Evolutionary conservation across 805 yeast genomes (phyloP), one percentile per base, ranked within the genome.

Genomic region (Metschnikowia kofuensis): DNA sequence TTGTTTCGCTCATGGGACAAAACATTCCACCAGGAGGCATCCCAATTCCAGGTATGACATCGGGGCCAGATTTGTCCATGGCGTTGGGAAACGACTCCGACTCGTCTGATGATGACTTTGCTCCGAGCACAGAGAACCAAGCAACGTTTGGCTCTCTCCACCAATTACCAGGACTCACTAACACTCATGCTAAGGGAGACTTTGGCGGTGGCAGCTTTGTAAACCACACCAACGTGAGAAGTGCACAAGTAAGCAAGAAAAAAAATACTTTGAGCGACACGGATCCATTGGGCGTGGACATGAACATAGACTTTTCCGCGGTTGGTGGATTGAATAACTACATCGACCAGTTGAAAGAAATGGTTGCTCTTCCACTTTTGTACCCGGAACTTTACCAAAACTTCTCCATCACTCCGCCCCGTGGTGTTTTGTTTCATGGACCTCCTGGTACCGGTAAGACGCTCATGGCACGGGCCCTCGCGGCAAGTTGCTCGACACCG

Each of bases 391-490:
- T 94, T 9, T 94, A 92, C 62, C 87, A 89, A 55, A 83, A 84
- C 63, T 94, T 94, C 61, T 84, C 83, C 49, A 89, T 92, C 34
- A 89, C 97, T 0, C 98, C 99, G 1, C 99, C 99, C 15, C 75
- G 99, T 55, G 99, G 99, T 53, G 99, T 94, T 1, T 68, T 94
- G 47, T 94, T 94, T 69, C 99, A 94, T 67, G 99, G 99, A 41
- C 99, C 99, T 5, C 99, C 99, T 2, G 99, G 99, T 55, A 94
- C 99, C 0, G 99, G 99, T 77, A 94, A 94, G 65, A 94, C 99
- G 0, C 77, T 94, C 45, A 89, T 94, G 96, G 99, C 99, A 0
- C 74, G 99, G 51, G 99, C 99, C 0, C 72, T 94, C 44, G 99
- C 99, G 1, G 94, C 98, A 0, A 87, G 96, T 55, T 90, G 96